These are phyloP conservation scores for Naganishia onofrii DNA, from an alignment of 768 basidiomycete genomes.

Conservation along the genomic window DNA sequence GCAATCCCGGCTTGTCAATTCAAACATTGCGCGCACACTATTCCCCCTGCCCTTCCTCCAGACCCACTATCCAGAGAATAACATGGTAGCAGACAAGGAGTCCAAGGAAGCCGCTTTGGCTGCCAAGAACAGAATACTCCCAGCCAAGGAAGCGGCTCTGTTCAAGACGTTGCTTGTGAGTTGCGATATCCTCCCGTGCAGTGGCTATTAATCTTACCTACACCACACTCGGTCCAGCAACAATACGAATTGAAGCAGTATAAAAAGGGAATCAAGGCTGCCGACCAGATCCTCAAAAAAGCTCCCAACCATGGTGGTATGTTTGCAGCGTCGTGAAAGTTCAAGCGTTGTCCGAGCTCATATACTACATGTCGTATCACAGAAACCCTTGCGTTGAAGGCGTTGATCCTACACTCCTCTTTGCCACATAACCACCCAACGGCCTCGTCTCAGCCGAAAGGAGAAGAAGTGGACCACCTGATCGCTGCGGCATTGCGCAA, in stretches of 20 bases:
- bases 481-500: conserved; percentile 49
- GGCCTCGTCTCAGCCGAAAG: conserved; percentile 67
- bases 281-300: conserved; percentile 92
- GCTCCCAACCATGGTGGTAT: conserved; percentile 91
- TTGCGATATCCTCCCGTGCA: background rate
- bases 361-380: conserved; percentile 18
- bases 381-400: conserved; percentile 98
- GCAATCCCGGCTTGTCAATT: background rate
- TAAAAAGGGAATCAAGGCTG: conserved; percentile 82
- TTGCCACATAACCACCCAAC: conserved; percentile 44
- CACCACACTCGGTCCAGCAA: conserved; percentile 39
- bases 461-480: conserved; percentile 59
- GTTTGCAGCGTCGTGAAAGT: conserved; percentile 35
- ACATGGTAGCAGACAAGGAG: conserved; percentile 24
- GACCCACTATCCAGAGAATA: background rate
- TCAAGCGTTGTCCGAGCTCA: background rate
- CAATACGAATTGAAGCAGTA: conserved; percentile 86
- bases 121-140: conserved; percentile 51
- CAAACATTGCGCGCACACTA: background rate
- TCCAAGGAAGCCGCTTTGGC: conserved; percentile 25
- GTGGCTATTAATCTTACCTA: background rate
- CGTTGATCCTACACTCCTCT: conserved; percentile 61
- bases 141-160: conserved; percentile 76
- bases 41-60: no score
- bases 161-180: conserved; percentile 78